These are phyloP conservation scores for Penicillium argentinense DNA, from an alignment of 495 filamentous ascomycete genomes.

Conservation along the genomic window DNA sequence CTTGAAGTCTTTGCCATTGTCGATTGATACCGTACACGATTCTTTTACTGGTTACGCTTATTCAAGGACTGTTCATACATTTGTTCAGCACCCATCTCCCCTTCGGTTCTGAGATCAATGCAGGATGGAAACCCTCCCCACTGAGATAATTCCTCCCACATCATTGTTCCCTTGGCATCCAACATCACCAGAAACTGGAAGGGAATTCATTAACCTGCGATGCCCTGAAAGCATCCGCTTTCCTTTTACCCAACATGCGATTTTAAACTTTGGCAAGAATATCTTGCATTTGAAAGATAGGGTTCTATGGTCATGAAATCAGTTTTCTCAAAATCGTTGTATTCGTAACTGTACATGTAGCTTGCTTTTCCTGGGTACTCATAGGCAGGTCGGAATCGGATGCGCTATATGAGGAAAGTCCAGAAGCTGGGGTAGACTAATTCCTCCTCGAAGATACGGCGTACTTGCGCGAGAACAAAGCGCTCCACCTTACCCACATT, in stretches of 20 bases:
- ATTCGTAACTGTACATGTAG: conserved; percentile 23
- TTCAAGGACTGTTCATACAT: conserved; percentile 9
- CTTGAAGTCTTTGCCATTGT: not conserved
- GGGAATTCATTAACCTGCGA: not conserved
- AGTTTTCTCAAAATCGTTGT: conserved; percentile 12
- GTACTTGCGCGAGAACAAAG: conserved; percentile 94
- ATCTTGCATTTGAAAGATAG: conserved; percentile 13
- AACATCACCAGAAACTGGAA: not conserved
- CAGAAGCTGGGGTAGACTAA: conserved; percentile 98
- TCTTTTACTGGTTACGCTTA: not conserved
- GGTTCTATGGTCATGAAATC: conserved; percentile 11
- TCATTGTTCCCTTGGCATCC: not conserved
- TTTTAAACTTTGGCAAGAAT: conserved; percentile 1
- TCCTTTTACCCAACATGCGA: too few species aligned
- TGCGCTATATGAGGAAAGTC: conserved; percentile 74
- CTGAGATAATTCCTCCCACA: not conserved
- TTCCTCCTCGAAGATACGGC: conserved; percentile 96
- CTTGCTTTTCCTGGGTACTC: not conserved
- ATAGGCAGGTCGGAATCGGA: not conserved
- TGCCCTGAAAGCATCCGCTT: not conserved
- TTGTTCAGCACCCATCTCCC: not conserved
- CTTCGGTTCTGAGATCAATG: not conserved
- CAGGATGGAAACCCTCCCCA: not conserved
- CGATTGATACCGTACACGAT: not conserved
- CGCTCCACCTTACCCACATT: conserved; percentile 98